A percentile compares a stretch with the other conserved stretches of the same genome.
These are phyloP conservation scores for Aphanomyces astaci DNA, from an alignment of 352 stramenopile species.

Conservation along the genomic window DNA sequence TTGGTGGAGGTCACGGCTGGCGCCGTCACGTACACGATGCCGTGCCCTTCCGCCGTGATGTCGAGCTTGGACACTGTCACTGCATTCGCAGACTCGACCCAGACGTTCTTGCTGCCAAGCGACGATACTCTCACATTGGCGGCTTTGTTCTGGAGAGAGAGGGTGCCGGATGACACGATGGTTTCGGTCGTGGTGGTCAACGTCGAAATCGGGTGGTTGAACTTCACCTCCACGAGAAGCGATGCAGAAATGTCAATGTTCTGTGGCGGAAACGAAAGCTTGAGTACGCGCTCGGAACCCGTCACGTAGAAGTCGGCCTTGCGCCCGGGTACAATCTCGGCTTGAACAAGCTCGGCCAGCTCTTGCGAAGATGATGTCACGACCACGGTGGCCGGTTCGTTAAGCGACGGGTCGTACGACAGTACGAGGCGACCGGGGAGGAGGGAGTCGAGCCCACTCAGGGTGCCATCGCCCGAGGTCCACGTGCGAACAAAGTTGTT, in stretches of 20 bases:
- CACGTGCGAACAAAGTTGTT: not conserved
- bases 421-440: not conserved
- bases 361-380: not conserved
- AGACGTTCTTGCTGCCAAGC: constrained; percentile 15
- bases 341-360: not conserved
- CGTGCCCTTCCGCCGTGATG: not conserved
- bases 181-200: constrained; percentile 6
- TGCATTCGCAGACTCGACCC: not conserved
- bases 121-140: not conserved
- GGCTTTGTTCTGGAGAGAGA: not conserved
- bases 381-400: constrained; percentile 6
- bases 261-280: not conserved
- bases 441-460: not conserved
- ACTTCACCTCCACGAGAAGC: constrained; percentile 4
- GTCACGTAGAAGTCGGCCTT: not conserved
- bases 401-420: not conserved
- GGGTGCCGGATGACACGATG: constrained; percentile 1
- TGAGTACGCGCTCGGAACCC: not conserved
- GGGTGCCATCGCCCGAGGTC: not conserved
- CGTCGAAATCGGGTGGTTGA: not conserved
- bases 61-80: not conserved
- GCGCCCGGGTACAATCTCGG: not conserved
- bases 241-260: not conserved
- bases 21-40: constrained; percentile 1
- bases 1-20: not conserved